Percentiles rank a stretch among this genome's conserved stretches.
Conservation (phyloP, 352 stramenopile species). For the Globisporangium parvum region DNA sequence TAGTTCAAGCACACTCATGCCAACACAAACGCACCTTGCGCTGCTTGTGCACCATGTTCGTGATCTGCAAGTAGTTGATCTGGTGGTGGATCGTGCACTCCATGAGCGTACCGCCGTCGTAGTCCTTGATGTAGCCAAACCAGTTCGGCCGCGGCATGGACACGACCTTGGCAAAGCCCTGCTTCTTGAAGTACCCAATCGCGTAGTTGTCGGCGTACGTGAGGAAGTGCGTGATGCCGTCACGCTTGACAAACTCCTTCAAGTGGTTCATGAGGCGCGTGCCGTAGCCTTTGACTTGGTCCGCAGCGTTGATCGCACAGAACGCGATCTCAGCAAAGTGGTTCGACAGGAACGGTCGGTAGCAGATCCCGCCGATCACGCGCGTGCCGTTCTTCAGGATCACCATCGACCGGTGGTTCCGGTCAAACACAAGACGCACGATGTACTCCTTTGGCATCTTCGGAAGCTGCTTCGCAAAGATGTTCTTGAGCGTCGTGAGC, state of each 20-base stretch:
- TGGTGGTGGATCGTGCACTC: slow-evolving; percentile 98
- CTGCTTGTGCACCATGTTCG: slow-evolving; percentile 93
- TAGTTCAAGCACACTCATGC: no score
- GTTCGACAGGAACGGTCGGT: slow-evolving; percentile 92
- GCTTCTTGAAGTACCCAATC: slow-evolving; percentile 99
- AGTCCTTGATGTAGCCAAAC: slow-evolving; percentile 99
- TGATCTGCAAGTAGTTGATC: slow-evolving; percentile 96
- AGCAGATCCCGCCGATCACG: slow-evolving; percentile 98
- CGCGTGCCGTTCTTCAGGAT: slow-evolving; percentile 88
- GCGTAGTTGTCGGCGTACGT: slow-evolving; percentile 99
- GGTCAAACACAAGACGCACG: slow-evolving; percentile 97
- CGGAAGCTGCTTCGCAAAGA: slow-evolving; percentile 96
- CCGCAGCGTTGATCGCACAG: slow-evolving; percentile 95
- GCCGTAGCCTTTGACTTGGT: slow-evolving; percentile 97
- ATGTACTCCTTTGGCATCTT: slow-evolving; percentile 99
- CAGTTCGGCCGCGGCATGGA: slow-evolving; percentile 87
- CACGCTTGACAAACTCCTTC: slow-evolving; percentile 94
- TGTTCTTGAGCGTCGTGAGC: slow-evolving; percentile 96
- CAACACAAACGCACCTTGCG: slow-evolving; percentile 89
- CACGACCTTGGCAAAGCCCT: slow-evolving; percentile 88
- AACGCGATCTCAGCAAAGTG: slow-evolving; percentile 99
- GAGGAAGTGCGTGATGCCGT: slow-evolving; percentile 93
- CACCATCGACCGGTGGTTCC: slow-evolving; percentile 91
- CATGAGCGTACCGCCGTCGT: slow-evolving; percentile 99
- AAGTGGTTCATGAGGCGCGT: slow-evolving; percentile 99